Evolutionary conservation across 805 yeast species (phyloP), one percentile per base, ranked within the genome.

Genomic region (Schwanniomyces sp.): DNA sequence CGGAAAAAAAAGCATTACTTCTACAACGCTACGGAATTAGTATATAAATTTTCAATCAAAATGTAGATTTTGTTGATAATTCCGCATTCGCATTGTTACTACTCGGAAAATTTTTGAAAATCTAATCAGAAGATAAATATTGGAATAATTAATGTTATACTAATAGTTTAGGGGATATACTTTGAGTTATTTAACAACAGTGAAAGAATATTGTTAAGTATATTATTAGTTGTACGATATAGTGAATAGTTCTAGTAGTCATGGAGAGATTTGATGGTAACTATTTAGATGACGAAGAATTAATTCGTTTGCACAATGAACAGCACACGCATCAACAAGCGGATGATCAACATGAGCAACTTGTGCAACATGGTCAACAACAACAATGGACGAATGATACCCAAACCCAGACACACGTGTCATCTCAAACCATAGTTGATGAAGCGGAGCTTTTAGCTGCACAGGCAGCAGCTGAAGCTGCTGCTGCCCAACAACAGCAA

Each of bases 381-480:
- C 51, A 43, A 17, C 48, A 36, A 16, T 43, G n/a, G n/a, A n/a
- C n/a, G n/a, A n/a, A 28, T 4, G 34, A 36, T 12, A 30, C 11
- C 7, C 44, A 24, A 29, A 44, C 40, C 11, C 40, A 7, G 41
- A 11, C 25, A 24, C 40, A 37, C 17, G 27, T 17, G 10, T 47
- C 54, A 11, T 51, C 57, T 36, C 64, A 55, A 41, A 56, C 55
- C 26, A 64, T 67, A 5, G 78, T 70, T 18, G 74, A 68, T 34
- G 75, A 70, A 44, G 76, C 67, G 14, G 76, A 71, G 47, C 58
- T 70, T 14, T 58, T 72, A 50, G 75, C 77, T 25, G 77, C 77
- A 4, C 76, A 72, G 51, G 75, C 73, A 25, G 77, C 76, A 2
- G 78, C 77, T 2, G 75, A 69, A 49, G 76, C 81, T 54, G 77